A percentile compares a stretch with the other conserved stretches of the same genome.
phyloP scores from a whole-genome alignment of 2,329 filamentous ascomycete genomes.

The Thielaviopsis ethacetica region DNA sequence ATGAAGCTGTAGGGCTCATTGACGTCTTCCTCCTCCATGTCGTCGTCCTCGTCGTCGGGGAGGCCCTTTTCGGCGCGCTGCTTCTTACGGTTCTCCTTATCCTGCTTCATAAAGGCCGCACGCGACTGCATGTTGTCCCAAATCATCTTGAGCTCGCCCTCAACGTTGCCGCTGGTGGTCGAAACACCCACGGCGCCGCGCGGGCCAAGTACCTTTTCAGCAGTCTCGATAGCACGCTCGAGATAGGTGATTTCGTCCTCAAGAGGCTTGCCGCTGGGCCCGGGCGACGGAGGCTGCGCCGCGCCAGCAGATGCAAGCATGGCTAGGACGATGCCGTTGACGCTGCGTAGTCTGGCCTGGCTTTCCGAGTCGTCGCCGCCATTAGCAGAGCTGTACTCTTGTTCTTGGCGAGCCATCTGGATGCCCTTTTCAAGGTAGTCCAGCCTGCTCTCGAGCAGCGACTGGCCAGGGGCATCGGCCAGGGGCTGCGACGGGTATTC shows the following conservation, averaged over 20 bases:
- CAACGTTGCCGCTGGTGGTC: conserved; percentile 38
- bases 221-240: conserved; percentile 29
- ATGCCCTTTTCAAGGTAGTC: conserved; percentile 56
- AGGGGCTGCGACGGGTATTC: conserved; percentile 22
- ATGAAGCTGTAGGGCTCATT: conserved; percentile 53
- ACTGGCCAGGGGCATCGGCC: conserved; percentile 24
- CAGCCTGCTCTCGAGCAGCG: conserved; percentile 38
- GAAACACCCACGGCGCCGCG: conserved; percentile 7
- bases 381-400: conserved; percentile 23
- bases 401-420: conserved; percentile 40
- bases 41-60: conserved; percentile 41
- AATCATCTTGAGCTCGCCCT: conserved; percentile 33
- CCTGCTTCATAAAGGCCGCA: conserved; percentile 37
- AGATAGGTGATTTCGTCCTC: conserved; percentile 55
- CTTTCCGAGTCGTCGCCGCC: conserved; percentile 21
- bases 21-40: conserved; percentile 43
- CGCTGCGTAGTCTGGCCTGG: conserved; percentile 37
- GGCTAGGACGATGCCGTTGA: conserved; percentile 49
- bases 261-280: conserved; percentile 37
- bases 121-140: conserved; percentile 39
- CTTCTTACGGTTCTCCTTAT: conserved; percentile 35
- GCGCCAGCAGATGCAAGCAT: conserved; percentile 34
- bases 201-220: conserved; percentile 9
- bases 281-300: conserved; percentile 40
- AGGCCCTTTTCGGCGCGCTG: conserved; percentile 39